These are phyloP conservation scores for Bidens hawaiensis DNA, from an alignment of 140 eudicot species.

Conservation along the genomic window DNA sequence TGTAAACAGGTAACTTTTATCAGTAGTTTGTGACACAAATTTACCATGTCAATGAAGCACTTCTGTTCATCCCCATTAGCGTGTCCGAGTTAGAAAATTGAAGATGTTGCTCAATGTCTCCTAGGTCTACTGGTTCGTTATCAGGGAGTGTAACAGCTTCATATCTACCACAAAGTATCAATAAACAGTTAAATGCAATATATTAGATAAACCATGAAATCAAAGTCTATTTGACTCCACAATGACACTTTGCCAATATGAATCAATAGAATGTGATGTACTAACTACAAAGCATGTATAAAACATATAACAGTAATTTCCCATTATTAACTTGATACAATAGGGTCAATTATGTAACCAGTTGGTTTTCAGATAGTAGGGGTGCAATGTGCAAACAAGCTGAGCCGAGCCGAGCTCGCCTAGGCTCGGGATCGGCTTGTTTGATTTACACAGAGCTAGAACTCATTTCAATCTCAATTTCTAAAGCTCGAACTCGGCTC, in stretches of 20 bases:
- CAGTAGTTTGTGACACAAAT: neutral
- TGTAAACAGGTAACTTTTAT: neutral
- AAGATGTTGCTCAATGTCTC: slow-evolving; percentile 57
- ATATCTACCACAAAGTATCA: slow-evolving; percentile 37
- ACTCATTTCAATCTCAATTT: too few species aligned
- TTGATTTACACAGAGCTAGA: too few species aligned
- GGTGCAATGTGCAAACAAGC: too few species aligned
- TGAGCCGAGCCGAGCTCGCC: too few species aligned
- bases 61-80: slow-evolving; percentile 50
- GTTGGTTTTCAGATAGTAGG: slow-evolving; percentile 3
- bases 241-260: neutral
- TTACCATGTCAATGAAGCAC: slow-evolving; percentile 74
- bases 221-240: neutral
- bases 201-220: neutral
- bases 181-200: slow-evolving; percentile 10
- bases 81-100: slow-evolving; percentile 39
- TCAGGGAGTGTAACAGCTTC: slow-evolving; percentile 76
- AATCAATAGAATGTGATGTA: neutral
- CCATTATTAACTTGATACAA: neutral
- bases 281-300: slow-evolving; percentile 8
- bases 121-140: slow-evolving; percentile 45
- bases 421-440: too few species aligned
- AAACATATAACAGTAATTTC: neutral
- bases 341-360: neutral
- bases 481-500: too few species aligned